Conservation (phyloP, 345 rosid species). For the rapeseed (Brassica napus) region Da-Ae NC_063451.1:37165501-37166000, state of each 20-base stretch:
- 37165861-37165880: conserved; percentile 66
- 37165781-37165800: conserved; percentile 19
- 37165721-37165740: conserved; percentile 78
- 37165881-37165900: conserved; percentile 76
- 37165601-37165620: conserved; percentile 14
- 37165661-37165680: conserved; percentile 89
- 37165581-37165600: conserved; percentile 23
- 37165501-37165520: conserved; percentile 10
- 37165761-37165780: conserved; percentile 66
- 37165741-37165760: conserved; percentile 77
- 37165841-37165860: conserved; percentile 60
- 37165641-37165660: conserved; percentile 39
- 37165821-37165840: conserved; percentile 30
- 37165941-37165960: conserved; percentile 85
- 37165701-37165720: conserved; percentile 84
- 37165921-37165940: conserved; percentile 62
- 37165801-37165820: conserved; percentile 20
- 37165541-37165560: conserved; percentile 7
- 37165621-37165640: conserved; percentile 27
- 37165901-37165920: conserved; percentile 82
- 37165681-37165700: conserved; percentile 84
- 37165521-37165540: conserved; percentile 13
- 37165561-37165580: conserved; percentile 12
- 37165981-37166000: conserved; percentile 79
- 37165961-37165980: conserved; percentile 56